Conservation (phyloP, 225 moss, liverwort and hornwort genomes). For the Sphagnum tenellum region DNA sequence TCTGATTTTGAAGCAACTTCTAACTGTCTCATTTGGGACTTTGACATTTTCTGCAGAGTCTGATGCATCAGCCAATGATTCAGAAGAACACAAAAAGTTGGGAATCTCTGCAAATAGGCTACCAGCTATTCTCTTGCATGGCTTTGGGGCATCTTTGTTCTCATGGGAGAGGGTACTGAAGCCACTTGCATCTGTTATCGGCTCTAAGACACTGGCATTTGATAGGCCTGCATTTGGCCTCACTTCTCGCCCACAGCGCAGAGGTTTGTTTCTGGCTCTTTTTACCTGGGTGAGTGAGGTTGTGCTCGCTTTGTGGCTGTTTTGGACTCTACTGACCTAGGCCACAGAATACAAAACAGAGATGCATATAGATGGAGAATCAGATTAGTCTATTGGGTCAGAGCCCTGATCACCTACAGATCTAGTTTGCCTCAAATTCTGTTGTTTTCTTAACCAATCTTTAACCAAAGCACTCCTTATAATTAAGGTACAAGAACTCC, state of each 20-base stretch:
- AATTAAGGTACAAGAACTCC: too few relatives aligned
- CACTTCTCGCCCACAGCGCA: conserved; percentile 41
- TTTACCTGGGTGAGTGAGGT: too few relatives aligned
- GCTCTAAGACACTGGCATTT: conserved; percentile 64
- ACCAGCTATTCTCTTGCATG: conserved; percentile 80
- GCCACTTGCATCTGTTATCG: conserved; percentile 51
- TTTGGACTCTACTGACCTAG: too few relatives aligned
- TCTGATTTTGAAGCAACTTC: not conserved
- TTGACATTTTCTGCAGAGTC: conserved; percentile 9
- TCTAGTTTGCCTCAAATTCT: too few relatives aligned
- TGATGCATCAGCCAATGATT: conserved; percentile 5
- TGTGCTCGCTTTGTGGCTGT: too few relatives aligned
- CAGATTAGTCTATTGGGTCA: too few relatives aligned
- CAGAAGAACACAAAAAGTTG: not conserved
- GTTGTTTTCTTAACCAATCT: too few relatives aligned
- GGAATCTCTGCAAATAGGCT: conserved; percentile 7
- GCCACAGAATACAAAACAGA: too few relatives aligned
- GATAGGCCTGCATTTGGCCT: conserved; percentile 94
- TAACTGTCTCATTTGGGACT: not conserved
- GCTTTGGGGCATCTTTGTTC: conserved; percentile 89
- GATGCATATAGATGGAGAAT: too few relatives aligned
- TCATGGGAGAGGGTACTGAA: conserved; percentile 81
- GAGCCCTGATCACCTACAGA: too few relatives aligned
- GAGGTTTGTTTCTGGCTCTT: not conserved
- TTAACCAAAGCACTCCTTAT: too few relatives aligned